Base-by-base conservation (phyloP, 805 yeast species). In the Saccharomycopsis microspora region DNA sequence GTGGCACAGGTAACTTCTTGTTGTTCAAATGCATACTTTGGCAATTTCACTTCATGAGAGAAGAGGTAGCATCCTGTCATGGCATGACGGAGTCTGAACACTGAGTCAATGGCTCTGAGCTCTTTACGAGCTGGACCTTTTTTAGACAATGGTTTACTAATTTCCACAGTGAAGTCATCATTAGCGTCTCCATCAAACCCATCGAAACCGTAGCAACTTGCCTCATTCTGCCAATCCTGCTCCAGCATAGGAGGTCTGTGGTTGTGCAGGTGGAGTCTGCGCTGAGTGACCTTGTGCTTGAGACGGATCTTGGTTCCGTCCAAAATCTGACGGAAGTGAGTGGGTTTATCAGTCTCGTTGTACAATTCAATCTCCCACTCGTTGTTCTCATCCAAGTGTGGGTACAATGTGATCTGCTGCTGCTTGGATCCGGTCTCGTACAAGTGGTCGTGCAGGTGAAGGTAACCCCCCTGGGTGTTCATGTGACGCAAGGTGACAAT, bases 201-300 rank as follows among this genome's bases (percentile, higher is more conserved):
- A 41, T 79, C 81, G 57, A 60, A 80, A 28, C 95, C 95, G 61
- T 85, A 85, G 64, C 80, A 71, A 3, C 87, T 74, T 19, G 73
- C 86, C 67, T 85, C 95, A 63, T 81, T 82, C 66, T 82, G 89
- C 93, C 93, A 85, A 58, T 85, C 95, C 40, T 59, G 64, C 59
- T 78, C 82, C 49, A 82, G 69, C 19, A 83, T 86, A 11, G 90
- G 85, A 30, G 89, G 80, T 63, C 84, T 80, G 57, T 82, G 81
- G 61, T 85, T 93, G 60, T 85, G 94, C 5, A 93, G 79, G 64
- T 85, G 94, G 59, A 85, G 71, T 70, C 93, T 76, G 60, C 84
- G 66, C 44, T 71, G 69, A 29, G 88, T 74, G 44, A 60, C 56
- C 8, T 65, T 59, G 62, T 85, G 94, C 54, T 63, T 65, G 59